Percentiles rank a stretch among this genome's conserved stretches.
Evolutionary conservation across 2,329 filamentous ascomycete genomes (phyloP).

Genomic region (Pseudopyrenochaeta lycopersici): DNA sequence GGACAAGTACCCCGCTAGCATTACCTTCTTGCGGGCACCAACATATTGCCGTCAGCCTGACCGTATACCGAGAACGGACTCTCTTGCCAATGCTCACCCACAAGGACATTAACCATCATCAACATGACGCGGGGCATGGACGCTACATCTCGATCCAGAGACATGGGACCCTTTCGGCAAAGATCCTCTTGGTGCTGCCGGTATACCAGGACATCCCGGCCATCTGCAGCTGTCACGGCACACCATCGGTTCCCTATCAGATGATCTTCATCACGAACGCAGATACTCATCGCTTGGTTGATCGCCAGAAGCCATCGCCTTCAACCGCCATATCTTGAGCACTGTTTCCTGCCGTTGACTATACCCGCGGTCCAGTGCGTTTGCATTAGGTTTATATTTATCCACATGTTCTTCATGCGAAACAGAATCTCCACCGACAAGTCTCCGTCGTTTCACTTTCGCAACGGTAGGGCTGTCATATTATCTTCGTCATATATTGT

Average conservation of each 20-base stretch:
- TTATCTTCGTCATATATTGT: slow-evolving; percentile 2
- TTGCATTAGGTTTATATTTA: slow-evolving; percentile 9
- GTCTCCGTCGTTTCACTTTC: slow-evolving; percentile 4
- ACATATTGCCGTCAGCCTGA: neutral
- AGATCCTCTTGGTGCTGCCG: neutral
- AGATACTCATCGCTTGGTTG: neutral
- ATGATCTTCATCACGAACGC: neutral
- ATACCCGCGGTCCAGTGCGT: neutral
- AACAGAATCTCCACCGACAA: slow-evolving; percentile 12
- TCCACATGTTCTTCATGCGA: slow-evolving; percentile 16
- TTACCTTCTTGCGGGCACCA: slow-evolving; percentile 1
- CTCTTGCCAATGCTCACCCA: slow-evolving; percentile 3
- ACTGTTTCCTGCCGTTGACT: neutral
- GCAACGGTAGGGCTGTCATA: slow-evolving; percentile 1
- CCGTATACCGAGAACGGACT: neutral
- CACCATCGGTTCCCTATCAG: neutral
- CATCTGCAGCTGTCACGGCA: neutral
- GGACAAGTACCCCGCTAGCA: slow-evolving; percentile 10
- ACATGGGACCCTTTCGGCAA: slow-evolving; percentile 1
- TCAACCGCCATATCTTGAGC: neutral
- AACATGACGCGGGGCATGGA: slow-evolving; percentile 7
- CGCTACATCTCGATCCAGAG: slow-evolving; percentile 6
- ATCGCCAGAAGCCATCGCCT: neutral
- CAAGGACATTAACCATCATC: slow-evolving; percentile 10
- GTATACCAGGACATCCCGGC: neutral